Base-by-base conservation (phyloP, 495 filamentous ascomycete species). In the Aspergillus bertholletiae region DNA sequence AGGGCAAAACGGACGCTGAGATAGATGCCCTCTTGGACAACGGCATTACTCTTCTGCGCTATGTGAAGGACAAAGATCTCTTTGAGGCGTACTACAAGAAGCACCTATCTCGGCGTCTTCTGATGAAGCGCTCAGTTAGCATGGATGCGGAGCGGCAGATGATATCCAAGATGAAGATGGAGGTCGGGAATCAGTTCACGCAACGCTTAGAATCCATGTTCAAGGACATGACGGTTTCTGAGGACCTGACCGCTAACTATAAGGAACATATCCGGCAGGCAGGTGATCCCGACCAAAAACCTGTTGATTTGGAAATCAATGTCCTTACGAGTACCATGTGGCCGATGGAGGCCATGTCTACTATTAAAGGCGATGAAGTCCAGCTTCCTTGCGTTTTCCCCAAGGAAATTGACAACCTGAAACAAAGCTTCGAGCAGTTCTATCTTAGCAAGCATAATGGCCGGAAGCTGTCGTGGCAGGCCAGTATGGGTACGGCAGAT, bases 1-100 rank as follows among this genome's bases (percentile, higher is more conserved):
- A 90, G 69, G 90, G 88, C 50, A 96, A 95, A 78, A 93, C 89
- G 0, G 94, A 97, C 51, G 80, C 69, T 12, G 94, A 97, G 61
- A 82, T 96, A n/a, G 94, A 99, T 62, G 61, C 66, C 9, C 81
- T 96, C 6, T 77, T 99, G 6, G 92, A 97, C 47, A 96, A 96
- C 63, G 92, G 92, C 12, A 93, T 96, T 54, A 85, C 83, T 0
- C 78, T 97, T 4, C 73, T 99, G 27, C 84, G 90, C 26, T 96
- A 96, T 49, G 78, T 99, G 37, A 79, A 83, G 27, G 93, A 97
- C 58, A 93, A 96, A 70, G 95, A 97, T 68, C 83, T 96, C 60
- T 99, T 97, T 54, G 95, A 99, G 69, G 80, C 88, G 2, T 97
- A 99, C 71, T 97, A 97, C 74, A 97, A 97, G 75, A 97, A 96